Evolutionary conservation across 805 yeast species (phyloP).

Genomic region (Candida michaelii): DNA sequence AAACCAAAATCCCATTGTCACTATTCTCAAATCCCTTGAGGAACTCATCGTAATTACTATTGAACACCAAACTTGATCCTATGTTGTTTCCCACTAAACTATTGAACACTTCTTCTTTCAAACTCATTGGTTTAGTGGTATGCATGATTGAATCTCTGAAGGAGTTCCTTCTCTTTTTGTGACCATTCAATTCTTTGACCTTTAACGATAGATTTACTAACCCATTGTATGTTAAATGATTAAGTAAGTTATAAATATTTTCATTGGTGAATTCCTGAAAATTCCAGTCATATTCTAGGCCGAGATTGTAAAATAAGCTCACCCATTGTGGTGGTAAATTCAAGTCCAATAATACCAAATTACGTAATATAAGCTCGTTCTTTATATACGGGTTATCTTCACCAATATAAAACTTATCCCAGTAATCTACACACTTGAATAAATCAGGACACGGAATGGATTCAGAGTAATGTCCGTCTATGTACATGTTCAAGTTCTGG

Average conservation of each 20-base stretch:
- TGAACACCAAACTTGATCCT: constrained; percentile 22
- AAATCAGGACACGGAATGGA: constrained; percentile 39
- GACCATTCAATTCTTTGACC: constrained; percentile 25
- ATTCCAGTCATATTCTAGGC: constrained; percentile 49
- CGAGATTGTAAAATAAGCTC: constrained; percentile 43
- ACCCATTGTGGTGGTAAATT: constrained; percentile 52
- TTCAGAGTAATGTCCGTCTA: constrained; percentile 51
- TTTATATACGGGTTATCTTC: constrained; percentile 15
- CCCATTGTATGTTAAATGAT: constrained; percentile 38
- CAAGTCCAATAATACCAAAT: constrained; percentile 38
- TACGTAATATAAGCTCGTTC: constrained; percentile 34
- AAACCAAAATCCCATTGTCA: constrained; percentile 17
- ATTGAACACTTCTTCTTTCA: constrained; percentile 15
- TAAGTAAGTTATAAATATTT: constrained; percentile 39
- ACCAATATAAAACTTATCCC: constrained; percentile 41
- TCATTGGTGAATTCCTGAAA: constrained; percentile 35
- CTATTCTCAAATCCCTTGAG: constrained; percentile 11
- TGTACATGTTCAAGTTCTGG: constrained; percentile 42
- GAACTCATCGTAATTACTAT: constrained; percentile 16
- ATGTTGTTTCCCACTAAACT: constrained; percentile 13
- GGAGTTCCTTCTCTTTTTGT: constrained; percentile 12
- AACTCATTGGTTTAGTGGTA: constrained; percentile 1
- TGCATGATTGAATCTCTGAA: constrained; percentile 7
- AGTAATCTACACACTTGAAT: constrained; percentile 24
- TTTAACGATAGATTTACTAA: constrained; percentile 36